Conservation (phyloP, 1,139 yeast genomes). For the Candida tropicalis region DNA sequence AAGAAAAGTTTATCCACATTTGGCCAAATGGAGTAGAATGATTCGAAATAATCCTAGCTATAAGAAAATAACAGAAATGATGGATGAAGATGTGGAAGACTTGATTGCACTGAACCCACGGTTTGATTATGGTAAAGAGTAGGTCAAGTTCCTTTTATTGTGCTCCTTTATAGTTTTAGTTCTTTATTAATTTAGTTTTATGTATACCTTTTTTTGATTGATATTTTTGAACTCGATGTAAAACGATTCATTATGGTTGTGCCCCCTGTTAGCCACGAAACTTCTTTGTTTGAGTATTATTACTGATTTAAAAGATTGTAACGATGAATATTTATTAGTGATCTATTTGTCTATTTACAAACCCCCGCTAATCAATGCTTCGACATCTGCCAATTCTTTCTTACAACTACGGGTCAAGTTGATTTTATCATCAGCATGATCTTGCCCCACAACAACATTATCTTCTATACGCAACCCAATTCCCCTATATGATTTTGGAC, state of each 20-base stretch:
- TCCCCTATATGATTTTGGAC: constrained; percentile 79
- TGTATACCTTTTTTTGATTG: neutral
- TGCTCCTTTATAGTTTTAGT: too few species aligned
- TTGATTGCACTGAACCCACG: constrained; percentile 17
- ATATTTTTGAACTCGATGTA: too few species aligned
- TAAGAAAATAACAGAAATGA: constrained; percentile 29
- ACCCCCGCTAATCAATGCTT: constrained; percentile 50
- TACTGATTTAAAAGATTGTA: too few species aligned
- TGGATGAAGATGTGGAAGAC: constrained; percentile 31
- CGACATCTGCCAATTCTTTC: constrained; percentile 82
- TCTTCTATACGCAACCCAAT: constrained; percentile 96
- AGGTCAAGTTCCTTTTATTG: neutral
- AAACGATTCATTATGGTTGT: too few species aligned
- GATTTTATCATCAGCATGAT: constrained; percentile 49
- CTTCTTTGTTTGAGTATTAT: too few species aligned
- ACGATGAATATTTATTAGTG: too few species aligned
- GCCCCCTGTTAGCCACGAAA: too few species aligned
- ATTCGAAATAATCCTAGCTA: constrained; percentile 32
- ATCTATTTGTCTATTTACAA: constrained; percentile 41
- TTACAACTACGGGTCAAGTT: constrained; percentile 77
- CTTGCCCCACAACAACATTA: constrained; percentile 75
- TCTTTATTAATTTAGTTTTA: neutral
- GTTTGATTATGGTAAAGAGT: constrained; percentile 15
- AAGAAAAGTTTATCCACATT: constrained; percentile 29
- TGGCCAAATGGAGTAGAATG: constrained; percentile 44